Evolutionary conservation across 2,329 filamentous ascomycete genomes (phyloP), one percentile per base, ranked within the genome.

Genomic region (Hypoxylon sp.): DNA sequence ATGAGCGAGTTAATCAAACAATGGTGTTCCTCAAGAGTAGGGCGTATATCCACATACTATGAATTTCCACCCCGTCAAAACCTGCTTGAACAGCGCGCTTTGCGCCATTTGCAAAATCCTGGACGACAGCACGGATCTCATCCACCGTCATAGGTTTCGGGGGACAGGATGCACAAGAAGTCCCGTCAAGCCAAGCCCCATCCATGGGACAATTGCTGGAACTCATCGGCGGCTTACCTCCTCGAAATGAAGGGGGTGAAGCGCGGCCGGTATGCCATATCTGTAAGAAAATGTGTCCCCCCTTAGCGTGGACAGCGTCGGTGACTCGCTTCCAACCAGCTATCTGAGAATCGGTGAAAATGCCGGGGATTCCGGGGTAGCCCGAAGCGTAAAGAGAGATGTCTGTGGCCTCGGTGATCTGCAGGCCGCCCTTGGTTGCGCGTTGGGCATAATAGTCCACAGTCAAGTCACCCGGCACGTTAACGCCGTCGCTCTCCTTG

Each of bases 101-200:
- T 0, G 83, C 81, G 0, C 83, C 84, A 0, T 81, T 83, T 0
- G 83, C 85, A 78, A 86, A 93, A 1, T 87, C 87, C 4, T 75
- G 74, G 76, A 91, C 91, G 63, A 90, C 80, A 2, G 84, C 77
- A 56, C 86, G 82, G 60, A 94, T 94, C 50, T 93, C 90, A 1
- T 83, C 78, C 16, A 85, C 78, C 0, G 86, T 89, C 86, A 94
- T 87, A 16, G 83, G 88, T 58, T 84, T 73, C 34, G 61, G 87
- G 1, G 90, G 90, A 27, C 53, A 58, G 8, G 74, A 69, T 29
- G 73, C 72, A 21, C 72, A 71, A 8, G 68, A 69, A 47, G 69
- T 74, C 12, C 79, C 77, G 12, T 72, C 69, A 16, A 73, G 71
- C 2, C 78, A 74, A 23, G 73, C 70, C 4, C 73, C 74, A 32